Percentiles rank a stretch among this genome's conserved stretches.
Conservation (phyloP, 352 stramenopile species). For the Phytopythium montanum region DNA sequence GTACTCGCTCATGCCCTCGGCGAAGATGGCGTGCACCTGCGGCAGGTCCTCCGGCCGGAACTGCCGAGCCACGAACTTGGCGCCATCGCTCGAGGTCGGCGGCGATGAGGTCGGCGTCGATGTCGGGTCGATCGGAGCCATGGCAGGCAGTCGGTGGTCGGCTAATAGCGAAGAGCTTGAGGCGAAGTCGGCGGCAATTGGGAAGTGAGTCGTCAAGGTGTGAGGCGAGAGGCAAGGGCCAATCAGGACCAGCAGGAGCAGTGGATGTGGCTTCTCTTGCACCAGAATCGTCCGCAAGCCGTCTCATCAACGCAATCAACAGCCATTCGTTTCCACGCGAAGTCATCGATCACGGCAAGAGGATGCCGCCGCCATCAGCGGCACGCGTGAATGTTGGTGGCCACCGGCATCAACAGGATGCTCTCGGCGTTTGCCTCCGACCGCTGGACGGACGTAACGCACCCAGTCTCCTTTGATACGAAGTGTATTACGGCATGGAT, state of each 20-base stretch:
- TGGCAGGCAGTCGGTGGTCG: neutral
- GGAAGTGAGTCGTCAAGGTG: neutral
- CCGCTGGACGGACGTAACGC: neutral
- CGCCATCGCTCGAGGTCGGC: neutral
- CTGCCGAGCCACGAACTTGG: conserved; percentile 19
- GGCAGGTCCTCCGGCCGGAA: conserved; percentile 20
- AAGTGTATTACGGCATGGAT: neutral
- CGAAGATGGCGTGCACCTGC: conserved; percentile 27
- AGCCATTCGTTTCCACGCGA: neutral
- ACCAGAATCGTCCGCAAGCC: neutral
- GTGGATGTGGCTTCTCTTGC: neutral
- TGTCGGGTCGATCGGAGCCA: conserved; percentile 4
- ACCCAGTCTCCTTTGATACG: neutral
- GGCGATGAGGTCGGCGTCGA: neutral
- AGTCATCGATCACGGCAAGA: neutral
- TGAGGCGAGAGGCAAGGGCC: neutral
- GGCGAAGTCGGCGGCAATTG: no score
- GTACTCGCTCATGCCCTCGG: conserved; percentile 24
- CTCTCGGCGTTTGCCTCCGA: neutral
- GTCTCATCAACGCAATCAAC: neutral
- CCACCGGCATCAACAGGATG: neutral
- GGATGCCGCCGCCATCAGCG: neutral
- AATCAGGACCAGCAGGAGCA: neutral
- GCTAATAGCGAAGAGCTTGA: no score
- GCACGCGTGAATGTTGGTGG: conserved; percentile 1